Percentiles rank a stretch among this genome's conserved stretches.
phyloP scores from a whole-genome alignment of 257 asterid genomes.

The Petunia secreta region DNA sequence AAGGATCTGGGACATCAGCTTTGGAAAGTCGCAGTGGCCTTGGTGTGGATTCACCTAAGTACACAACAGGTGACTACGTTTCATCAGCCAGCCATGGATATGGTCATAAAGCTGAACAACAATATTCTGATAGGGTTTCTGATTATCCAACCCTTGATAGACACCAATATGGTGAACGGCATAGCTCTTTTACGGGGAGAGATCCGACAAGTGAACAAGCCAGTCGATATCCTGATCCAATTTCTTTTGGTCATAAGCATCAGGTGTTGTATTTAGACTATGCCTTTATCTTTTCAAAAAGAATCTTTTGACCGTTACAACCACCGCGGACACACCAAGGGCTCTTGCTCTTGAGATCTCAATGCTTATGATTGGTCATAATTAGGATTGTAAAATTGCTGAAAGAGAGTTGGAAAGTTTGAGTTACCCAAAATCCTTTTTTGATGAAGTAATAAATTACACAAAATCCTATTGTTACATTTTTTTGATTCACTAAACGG shows the following conservation, averaged over 20 bases:
- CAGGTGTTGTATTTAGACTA: slow-evolving; percentile 56
- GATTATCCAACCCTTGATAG: slow-evolving; percentile 79
- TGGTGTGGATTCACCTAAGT: slow-evolving; percentile 75
- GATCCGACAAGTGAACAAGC: slow-evolving; percentile 75
- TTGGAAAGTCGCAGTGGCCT: slow-evolving; percentile 77
- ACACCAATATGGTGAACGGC: slow-evolving; percentile 71
- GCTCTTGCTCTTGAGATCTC: slow-evolving; percentile 9
- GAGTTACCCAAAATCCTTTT: background rate
- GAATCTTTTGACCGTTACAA: background rate
- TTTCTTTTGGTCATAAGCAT: slow-evolving; percentile 64
- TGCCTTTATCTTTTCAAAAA: slow-evolving; percentile 24
- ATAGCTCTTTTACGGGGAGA: slow-evolving; percentile 62
- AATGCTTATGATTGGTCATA: background rate
- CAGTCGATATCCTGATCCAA: slow-evolving; percentile 68
- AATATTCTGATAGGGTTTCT: slow-evolving; percentile 67
- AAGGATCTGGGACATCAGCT: slow-evolving; percentile 64
- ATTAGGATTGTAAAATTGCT: background rate
- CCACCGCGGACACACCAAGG: slow-evolving; percentile 15
- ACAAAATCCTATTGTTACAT: background rate
- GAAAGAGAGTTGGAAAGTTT: slow-evolving; percentile 11
- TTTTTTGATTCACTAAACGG: background rate
- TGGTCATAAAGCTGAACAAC: slow-evolving; percentile 71
- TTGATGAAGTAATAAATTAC: too few species aligned
- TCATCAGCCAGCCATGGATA: slow-evolving; percentile 72
- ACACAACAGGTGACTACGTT: slow-evolving; percentile 58